These are phyloP conservation scores for Fusarium xylarioides DNA, from an alignment of 2,329 filamentous ascomycete species.

Conservation along the genomic window DNA sequence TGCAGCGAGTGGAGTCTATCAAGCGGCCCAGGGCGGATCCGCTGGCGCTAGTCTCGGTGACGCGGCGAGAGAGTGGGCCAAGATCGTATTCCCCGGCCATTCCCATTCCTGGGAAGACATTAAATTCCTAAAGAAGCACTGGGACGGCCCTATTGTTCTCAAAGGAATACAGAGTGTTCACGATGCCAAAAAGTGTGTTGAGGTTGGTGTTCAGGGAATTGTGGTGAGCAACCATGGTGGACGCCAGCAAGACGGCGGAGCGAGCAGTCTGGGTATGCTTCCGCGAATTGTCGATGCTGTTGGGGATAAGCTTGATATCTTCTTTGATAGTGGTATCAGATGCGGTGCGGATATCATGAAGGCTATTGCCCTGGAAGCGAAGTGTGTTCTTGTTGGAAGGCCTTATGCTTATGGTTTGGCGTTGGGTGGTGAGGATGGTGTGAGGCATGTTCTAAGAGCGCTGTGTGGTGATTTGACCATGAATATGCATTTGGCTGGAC, in stretches of 20 bases:
- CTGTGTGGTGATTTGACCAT: slow-evolving; percentile 26
- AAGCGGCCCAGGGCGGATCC: slow-evolving; percentile 20
- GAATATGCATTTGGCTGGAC: slow-evolving; percentile 27
- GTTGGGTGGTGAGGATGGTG: slow-evolving; percentile 1
- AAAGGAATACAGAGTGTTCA: slow-evolving; percentile 25
- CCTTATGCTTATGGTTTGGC: slow-evolving; percentile 10
- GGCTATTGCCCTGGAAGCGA: not conserved
- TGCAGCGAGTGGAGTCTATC: slow-evolving; percentile 16
- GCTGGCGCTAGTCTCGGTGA: slow-evolving; percentile 8
- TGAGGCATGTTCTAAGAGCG: slow-evolving; percentile 13
- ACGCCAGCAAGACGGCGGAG: slow-evolving; percentile 25
- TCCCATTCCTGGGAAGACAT: slow-evolving; percentile 24
- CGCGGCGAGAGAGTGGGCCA: slow-evolving; percentile 28
- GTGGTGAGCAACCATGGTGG: slow-evolving; percentile 28
- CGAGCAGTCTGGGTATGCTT: slow-evolving; percentile 25
- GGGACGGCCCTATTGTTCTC: slow-evolving; percentile 20
- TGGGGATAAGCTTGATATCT: not conserved
- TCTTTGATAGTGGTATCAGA: slow-evolving; percentile 12
- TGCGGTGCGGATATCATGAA: slow-evolving; percentile 22
- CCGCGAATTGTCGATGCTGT: slow-evolving; percentile 8
- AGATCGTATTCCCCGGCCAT: slow-evolving; percentile 26
- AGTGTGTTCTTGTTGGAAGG: slow-evolving; percentile 12
- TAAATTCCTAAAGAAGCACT: slow-evolving; percentile 22
- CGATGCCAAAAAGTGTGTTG: slow-evolving; percentile 17
- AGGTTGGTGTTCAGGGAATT: slow-evolving; percentile 22